Evolutionary conservation across 352 stramenopile genomes (phyloP).

Genomic region (Phytophthora citrophthora): DNA sequence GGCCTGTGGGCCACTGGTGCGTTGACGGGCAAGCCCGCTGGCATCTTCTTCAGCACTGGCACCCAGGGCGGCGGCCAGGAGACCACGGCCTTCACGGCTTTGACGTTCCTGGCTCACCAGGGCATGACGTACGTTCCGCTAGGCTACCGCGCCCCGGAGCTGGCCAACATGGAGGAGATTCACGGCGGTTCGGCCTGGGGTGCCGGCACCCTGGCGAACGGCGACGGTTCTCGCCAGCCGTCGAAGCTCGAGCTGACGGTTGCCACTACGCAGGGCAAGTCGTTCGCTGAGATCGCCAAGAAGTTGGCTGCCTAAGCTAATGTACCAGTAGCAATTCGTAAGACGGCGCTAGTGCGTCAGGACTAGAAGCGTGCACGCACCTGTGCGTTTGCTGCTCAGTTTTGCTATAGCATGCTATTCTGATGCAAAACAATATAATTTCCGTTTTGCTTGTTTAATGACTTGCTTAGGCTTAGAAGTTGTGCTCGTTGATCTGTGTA

Average conservation of each 20-base stretch:
- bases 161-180: slow-evolving; percentile 38
- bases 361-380: background rate
- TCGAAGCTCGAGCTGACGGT: slow-evolving; percentile 26
- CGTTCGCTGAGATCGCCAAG: slow-evolving; percentile 53
- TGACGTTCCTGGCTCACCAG: slow-evolving; percentile 39
- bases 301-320: slow-evolving; percentile 73
- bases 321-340: background rate
- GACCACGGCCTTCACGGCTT: slow-evolving; percentile 30
- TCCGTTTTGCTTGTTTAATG: background rate
- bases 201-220: slow-evolving; percentile 23
- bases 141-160: slow-evolving; percentile 27
- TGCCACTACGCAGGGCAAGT: slow-evolving; percentile 23
- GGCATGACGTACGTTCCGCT: slow-evolving; percentile 31
- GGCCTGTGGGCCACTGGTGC: slow-evolving; percentile 32
- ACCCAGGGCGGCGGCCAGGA: slow-evolving; percentile 29
- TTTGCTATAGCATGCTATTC: background rate
- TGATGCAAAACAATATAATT: background rate
- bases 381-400: background rate
- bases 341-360: background rate
- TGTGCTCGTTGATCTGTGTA: background rate
- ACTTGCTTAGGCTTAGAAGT: background rate
- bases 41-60: slow-evolving; percentile 21
- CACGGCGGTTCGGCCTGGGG: slow-evolving; percentile 34
- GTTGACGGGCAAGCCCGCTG: slow-evolving; percentile 29
- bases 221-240: slow-evolving; percentile 22